Percentiles rank a stretch among this genome's conserved stretches.
Evolutionary conservation across 306 rosid genomes (phyloP).

Genomic region (Parietaria judaica): DNA sequence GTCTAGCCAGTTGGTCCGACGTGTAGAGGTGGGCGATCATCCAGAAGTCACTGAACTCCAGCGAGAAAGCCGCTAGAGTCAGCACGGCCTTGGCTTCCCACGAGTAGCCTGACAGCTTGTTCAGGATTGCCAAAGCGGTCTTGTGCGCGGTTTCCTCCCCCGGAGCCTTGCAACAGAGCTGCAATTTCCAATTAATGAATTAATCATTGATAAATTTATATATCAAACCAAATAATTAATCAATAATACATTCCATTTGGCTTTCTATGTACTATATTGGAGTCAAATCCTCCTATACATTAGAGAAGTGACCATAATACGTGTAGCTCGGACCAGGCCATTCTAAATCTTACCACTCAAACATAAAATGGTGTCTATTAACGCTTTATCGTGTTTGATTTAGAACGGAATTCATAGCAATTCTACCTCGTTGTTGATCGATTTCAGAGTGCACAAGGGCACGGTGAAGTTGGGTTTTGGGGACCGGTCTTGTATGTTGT

Average conservation of each 20-base stretch:
- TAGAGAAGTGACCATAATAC: too few relatives aligned
- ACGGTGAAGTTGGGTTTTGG: conserved; percentile 29
- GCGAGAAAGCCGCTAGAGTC: conserved; percentile 54
- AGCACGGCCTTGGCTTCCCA: conserved; percentile 65
- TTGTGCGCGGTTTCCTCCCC: conserved; percentile 45
- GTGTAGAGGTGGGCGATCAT: conserved; percentile 33
- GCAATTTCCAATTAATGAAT: neutral
- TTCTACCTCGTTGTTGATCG: conserved; percentile 33
- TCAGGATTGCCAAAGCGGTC: conserved; percentile 39
- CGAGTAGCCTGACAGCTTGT: conserved; percentile 32
- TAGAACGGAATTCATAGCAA: neutral
- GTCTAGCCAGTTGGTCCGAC: conserved; percentile 45
- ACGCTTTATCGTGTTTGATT: too few relatives aligned
- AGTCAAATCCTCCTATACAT: too few relatives aligned
- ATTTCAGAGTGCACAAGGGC: conserved; percentile 42
- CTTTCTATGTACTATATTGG: too few relatives aligned
- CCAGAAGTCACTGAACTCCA: conserved; percentile 64
- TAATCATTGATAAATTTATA: neutral
- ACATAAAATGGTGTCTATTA: too few relatives aligned
- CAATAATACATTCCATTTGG: neutral
- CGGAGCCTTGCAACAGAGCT: conserved; percentile 57
- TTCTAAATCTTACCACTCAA: too few relatives aligned
- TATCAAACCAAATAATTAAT: neutral
- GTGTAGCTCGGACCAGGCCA: too few relatives aligned
- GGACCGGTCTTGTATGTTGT: conserved; percentile 30